phyloP scores from a whole-genome alignment of 306 rosid species.

The Acacia crassicarpa region DNA sequence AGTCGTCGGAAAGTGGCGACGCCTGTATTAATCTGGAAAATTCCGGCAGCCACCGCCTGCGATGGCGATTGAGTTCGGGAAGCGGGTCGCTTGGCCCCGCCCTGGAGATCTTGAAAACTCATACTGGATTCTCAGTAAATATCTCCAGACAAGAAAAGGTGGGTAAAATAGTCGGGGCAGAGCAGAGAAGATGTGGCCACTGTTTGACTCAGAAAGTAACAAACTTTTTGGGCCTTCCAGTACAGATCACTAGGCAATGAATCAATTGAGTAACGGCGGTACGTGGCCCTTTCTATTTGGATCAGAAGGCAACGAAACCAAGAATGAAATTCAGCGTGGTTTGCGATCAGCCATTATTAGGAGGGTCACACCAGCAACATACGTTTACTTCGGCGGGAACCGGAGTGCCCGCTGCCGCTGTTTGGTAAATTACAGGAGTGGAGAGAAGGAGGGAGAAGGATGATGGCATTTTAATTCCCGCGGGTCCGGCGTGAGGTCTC shows the following conservation, averaged over 20 bases:
- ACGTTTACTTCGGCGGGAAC: not conserved
- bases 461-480: not conserved
- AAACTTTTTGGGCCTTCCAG: not conserved
- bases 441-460: not conserved
- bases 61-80: slow-evolving; percentile 35
- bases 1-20: slow-evolving; percentile 69
- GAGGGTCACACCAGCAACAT: not conserved
- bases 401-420: not conserved
- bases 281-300: not conserved
- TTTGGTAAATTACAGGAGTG: not conserved
- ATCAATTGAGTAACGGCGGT: not conserved
- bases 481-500: not conserved
- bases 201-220: not conserved
- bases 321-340: not conserved
- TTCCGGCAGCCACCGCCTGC: slow-evolving; percentile 72
- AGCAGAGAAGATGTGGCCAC: not conserved
- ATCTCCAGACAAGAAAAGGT: not conserved
- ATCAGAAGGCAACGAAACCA: not conserved
- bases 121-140: not conserved
- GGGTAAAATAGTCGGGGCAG: not conserved
- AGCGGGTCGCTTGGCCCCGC: not conserved
- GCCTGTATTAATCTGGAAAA: slow-evolving; percentile 86
- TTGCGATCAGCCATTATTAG: too few relatives aligned
- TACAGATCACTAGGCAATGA: not conserved
- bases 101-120: slow-evolving; percentile 26